Percentiles rank a stretch among this genome's conserved stretches.
Evolutionary conservation across 2,329 filamentous ascomycete species (phyloP).

Genomic region (Colletotrichum godetiae): DNA sequence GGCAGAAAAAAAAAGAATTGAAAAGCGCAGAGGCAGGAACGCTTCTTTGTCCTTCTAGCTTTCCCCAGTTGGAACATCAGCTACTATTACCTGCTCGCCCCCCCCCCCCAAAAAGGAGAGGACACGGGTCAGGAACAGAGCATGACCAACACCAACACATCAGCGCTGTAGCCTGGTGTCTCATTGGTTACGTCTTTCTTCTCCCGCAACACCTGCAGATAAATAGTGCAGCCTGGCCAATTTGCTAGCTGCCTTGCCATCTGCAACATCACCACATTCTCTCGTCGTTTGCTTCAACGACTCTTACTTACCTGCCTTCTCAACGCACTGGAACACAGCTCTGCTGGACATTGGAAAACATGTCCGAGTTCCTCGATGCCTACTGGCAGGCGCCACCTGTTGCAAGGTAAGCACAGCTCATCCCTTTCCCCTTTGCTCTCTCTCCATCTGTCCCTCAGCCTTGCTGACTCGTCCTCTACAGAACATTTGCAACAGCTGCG

Average conservation of each 20-base stretch:
- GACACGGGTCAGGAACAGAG: conserved; percentile 36
- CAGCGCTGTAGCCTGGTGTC: conserved; percentile 35
- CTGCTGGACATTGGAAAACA: conserved; percentile 20
- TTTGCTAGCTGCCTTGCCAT: conserved; percentile 26
- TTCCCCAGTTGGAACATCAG: conserved; percentile 8
- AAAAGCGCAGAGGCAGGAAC: conserved; percentile 28
- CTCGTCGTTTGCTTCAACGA: conserved; percentile 27
- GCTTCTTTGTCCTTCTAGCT: conserved; percentile 26
- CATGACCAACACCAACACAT: conserved; percentile 28
- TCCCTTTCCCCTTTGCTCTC: background rate
- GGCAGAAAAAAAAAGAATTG: conserved; percentile 33
- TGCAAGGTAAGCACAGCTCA: conserved; percentile 49
- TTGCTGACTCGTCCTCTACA: conserved; percentile 47
- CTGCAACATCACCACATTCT: conserved; percentile 22
- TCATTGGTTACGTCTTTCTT: conserved; percentile 17
- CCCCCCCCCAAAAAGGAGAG: conserved; percentile 27
- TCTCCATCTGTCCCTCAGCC: background rate
- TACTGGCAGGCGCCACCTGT: conserved; percentile 55
- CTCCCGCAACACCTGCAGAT: conserved; percentile 27
- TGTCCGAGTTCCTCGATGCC: conserved; percentile 41
- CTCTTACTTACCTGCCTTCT: conserved; percentile 1
- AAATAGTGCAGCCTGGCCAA: conserved; percentile 15
- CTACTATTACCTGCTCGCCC: too few species aligned
- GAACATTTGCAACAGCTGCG: conserved; percentile 73
- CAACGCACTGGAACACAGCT: background rate